Base-by-base conservation (phyloP, 2,329 filamentous ascomycete species). In the Arthrobotrys musiformis region DNA sequence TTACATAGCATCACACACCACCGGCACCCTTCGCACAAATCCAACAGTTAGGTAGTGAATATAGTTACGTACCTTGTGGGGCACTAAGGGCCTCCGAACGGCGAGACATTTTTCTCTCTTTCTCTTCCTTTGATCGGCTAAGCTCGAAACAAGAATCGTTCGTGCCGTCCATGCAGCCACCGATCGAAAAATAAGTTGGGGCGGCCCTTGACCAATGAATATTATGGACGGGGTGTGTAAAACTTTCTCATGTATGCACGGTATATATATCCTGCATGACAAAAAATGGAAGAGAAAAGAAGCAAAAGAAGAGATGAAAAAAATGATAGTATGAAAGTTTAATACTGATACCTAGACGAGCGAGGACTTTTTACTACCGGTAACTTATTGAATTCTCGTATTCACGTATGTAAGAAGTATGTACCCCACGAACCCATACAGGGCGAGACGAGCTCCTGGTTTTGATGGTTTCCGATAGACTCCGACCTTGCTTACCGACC, bases 101-200 rank as follows among this genome's bases (percentile, higher is more conserved):
- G 70, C 70, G 70, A 75, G 70, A 75, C 70, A 75, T 75, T 75
- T 56, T 19, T 28, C 46, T 37, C 22, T 24, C 33, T 26, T 8
- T 19, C 44, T n/a, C 15, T 11, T 40, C 40, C 35, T 35, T 54
- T 17, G 35, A 50, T 61, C 58, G 60, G 69, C 35, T 73, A 61
- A 54, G 26, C 66, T 50, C 13, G 48, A 61, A 61, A 42, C 35
- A n/a, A 9, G 28, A 37, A 35, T 35, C 13, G 13, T 15, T 5
- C 19, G 15, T 40, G 56, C 33, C 50, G 50, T 35, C 30, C 26
- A 35, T 56, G 50, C 50, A 37, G 50, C 50, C 30, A 35, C 50
- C 15, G 19, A 66, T n/a, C 44, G 35, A 33, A 40, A 40, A 40
- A 11, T 2, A 37, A 37, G 35, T 15, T 40, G 35, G 35, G 8